phyloP scores from a whole-genome alignment of 1,284 basidiomycete genomes.

The Xanthoconium separans region DNA sequence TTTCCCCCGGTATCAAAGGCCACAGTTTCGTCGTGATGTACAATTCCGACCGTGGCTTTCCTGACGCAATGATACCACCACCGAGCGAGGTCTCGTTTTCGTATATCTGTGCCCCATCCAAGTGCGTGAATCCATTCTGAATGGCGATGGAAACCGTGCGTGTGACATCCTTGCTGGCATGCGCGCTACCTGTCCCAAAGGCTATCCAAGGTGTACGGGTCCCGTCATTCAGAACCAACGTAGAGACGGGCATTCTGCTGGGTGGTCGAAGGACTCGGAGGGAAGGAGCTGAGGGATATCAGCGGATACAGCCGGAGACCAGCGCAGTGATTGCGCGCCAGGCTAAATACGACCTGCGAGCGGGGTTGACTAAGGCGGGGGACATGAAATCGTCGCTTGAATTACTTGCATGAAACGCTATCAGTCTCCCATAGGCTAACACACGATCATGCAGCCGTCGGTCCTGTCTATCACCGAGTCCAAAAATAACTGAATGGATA shows the following conservation, averaged over 20 bases:
- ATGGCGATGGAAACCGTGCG: constrained; percentile 55
- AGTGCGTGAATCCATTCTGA: constrained; percentile 60
- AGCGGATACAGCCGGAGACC: not conserved
- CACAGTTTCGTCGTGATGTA: constrained; percentile 69
- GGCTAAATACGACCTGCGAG: constrained; percentile 15
- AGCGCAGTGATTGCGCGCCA: not conserved
- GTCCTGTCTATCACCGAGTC: not conserved
- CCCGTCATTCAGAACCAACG: constrained; percentile 59
- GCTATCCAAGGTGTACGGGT: constrained; percentile 58
- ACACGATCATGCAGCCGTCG: too few relatives aligned
- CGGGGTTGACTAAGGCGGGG: constrained; percentile 9
- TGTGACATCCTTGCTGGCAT: constrained; percentile 49
- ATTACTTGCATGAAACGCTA: too few relatives aligned
- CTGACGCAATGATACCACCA: constrained; percentile 50
- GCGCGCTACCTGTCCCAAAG: constrained; percentile 69
- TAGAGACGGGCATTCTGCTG: constrained; percentile 36
- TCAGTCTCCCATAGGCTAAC: too few relatives aligned
- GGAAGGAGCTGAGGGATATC: constrained; percentile 12
- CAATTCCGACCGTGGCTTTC: constrained; percentile 44
- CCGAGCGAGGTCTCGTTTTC: constrained; percentile 61
- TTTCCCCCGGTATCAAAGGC: constrained; percentile 37
- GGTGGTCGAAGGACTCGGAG: constrained; percentile 8
- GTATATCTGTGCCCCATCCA: constrained; percentile 73
- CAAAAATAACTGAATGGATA: not conserved
- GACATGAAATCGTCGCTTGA: not conserved